phyloP scores from a whole-genome alignment of 331 rosid species.

The Cydonia oblonga region DNA sequence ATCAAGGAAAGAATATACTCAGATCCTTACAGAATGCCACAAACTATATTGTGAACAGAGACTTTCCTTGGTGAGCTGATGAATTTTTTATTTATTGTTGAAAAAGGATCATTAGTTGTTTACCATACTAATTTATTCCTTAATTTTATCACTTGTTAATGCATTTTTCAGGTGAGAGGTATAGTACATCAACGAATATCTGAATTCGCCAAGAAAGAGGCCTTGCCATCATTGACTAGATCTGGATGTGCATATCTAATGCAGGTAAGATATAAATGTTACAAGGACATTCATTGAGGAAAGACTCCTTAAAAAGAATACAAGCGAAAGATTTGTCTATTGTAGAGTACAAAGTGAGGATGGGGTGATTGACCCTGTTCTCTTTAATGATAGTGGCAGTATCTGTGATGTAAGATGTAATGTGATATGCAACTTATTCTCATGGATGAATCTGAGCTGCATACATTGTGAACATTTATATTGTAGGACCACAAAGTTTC shows the following conservation, averaged over 20 bases:
- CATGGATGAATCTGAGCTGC: background rate
- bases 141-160: conserved; percentile 14
- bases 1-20: conserved; percentile 86
- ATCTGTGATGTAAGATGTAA: background rate
- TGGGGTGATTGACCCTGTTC: background rate
- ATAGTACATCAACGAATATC: conserved; percentile 87
- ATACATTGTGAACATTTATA: background rate
- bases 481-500: background rate
- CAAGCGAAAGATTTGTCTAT: background rate
- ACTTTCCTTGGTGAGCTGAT: conserved; percentile 76
- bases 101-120: conserved; percentile 19
- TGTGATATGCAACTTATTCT: background rate
- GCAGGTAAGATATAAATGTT: conserved; percentile 43
- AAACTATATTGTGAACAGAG: conserved; percentile 85
- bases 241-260: conserved; percentile 96
- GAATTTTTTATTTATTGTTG: background rate
- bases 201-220: conserved; percentile 89
- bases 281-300: background rate
- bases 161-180: conserved; percentile 54
- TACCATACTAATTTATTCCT: conserved; percentile 7
- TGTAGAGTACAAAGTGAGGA: background rate
- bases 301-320: background rate
- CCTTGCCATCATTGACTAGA: conserved; percentile 92
- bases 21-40: conserved; percentile 88
- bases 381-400: background rate